Percentiles rank a stretch among this genome's conserved stretches.
Evolutionary conservation across 78 protist species (phyloP).

Genomic region (Cyanophora paradoxa): DNA sequence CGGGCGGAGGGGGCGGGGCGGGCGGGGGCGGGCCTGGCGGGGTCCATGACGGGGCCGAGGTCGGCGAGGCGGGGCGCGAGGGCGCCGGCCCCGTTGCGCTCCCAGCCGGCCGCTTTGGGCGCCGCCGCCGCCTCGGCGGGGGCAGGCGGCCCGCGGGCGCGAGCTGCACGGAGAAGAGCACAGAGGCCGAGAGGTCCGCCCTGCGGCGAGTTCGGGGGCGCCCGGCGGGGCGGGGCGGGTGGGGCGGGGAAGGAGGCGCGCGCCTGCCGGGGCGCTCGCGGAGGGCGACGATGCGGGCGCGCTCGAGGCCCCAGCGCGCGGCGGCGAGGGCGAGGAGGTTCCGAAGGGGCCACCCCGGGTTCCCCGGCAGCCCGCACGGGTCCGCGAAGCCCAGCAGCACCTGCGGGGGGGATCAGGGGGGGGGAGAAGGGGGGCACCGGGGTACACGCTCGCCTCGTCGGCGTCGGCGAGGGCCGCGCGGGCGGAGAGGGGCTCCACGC

Average conservation of each 20-base stretch:
- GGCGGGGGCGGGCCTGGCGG: not conserved
- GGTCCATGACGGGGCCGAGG: conserved; percentile 49
- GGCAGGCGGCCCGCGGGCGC: not conserved
- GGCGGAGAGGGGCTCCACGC: not conserved
- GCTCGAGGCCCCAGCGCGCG: not conserved
- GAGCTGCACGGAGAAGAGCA: not conserved
- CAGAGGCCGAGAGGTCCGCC: not conserved
- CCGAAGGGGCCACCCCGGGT: conserved; percentile 87
- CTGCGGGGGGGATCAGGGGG: no score
- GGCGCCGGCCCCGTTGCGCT: conserved; percentile 57
- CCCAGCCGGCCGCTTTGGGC: conserved; percentile 76
- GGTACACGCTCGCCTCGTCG: no score
- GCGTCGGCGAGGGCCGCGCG: no score
- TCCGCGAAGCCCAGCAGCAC: conserved; percentile 57
- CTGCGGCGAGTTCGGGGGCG: not conserved
- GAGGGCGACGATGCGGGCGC: no score
- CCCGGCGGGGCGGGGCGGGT: not conserved
- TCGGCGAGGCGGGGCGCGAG: conserved; percentile 63
- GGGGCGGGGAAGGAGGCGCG: not conserved
- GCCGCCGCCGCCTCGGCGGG: not conserved
- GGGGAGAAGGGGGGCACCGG: no score
- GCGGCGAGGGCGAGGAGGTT: conserved; percentile 40
- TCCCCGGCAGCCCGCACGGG: conserved; percentile 27
- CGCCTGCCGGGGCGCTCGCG: not conserved
- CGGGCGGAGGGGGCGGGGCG: not conserved